Conservation (phyloP, 2,329 filamentous ascomycete species). For the Fusarium nanum region DNA sequence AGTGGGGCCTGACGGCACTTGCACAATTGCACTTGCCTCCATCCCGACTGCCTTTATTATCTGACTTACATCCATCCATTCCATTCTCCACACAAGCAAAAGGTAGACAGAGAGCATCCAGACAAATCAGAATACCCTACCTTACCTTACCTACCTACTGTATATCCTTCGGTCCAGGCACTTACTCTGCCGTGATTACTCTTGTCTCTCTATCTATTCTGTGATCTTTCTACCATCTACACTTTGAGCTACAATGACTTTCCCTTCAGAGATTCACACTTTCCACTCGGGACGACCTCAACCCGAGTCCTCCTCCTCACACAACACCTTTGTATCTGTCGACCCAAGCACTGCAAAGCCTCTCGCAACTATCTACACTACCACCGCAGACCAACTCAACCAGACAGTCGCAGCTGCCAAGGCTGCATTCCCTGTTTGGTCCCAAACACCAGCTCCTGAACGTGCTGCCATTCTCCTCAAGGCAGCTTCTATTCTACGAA, state of each 20-base stretch:
- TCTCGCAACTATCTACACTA: slow-evolving; percentile 77
- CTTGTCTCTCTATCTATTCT: background rate
- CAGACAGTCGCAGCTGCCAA: slow-evolving; percentile 77
- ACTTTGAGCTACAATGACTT: slow-evolving; percentile 49
- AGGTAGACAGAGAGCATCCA: background rate
- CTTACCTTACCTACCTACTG: background rate
- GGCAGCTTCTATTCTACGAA: slow-evolving; percentile 78
- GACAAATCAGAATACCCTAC: background rate
- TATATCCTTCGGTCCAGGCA: background rate
- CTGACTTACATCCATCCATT: slow-evolving; percentile 14
- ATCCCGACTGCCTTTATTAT: slow-evolving; percentile 19
- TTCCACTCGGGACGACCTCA: slow-evolving; percentile 81
- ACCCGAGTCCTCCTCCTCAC: slow-evolving; percentile 64
- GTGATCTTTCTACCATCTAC: background rate
- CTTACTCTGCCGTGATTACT: background rate
- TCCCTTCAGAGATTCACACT: slow-evolving; percentile 64
- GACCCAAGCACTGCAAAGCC: slow-evolving; percentile 78
- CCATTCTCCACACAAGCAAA: background rate
- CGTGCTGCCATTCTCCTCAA: slow-evolving; percentile 82
- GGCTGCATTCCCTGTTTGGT: slow-evolving; percentile 80
- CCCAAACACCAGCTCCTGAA: slow-evolving; percentile 76
- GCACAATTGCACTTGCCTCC: background rate
- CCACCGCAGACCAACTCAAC: slow-evolving; percentile 75
- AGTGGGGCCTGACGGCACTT: slow-evolving; percentile 16
- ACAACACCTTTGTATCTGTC: slow-evolving; percentile 75